Evolutionary conservation across 148 eudicot genomes (phyloP).

Genomic region (Rhododendron henanense): DNA sequence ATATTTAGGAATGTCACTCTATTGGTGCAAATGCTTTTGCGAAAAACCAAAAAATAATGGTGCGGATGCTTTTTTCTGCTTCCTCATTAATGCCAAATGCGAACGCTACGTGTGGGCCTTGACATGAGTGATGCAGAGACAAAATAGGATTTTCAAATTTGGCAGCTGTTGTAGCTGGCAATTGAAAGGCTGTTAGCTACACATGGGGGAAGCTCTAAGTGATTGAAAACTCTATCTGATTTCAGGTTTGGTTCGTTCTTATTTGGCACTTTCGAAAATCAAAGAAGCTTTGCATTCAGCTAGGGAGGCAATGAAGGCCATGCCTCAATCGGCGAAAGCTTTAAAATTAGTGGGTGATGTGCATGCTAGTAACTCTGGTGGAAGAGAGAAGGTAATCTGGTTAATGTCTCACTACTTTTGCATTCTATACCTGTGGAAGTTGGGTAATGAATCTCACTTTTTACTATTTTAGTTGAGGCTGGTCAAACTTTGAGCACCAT

Average conservation of each 20-base stretch:
- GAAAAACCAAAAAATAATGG: not conserved
- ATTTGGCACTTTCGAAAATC: conserved; percentile 80
- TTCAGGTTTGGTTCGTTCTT: conserved; percentile 86
- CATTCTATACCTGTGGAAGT: not conserved
- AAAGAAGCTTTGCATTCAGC: conserved; percentile 92
- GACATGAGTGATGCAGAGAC: not conserved
- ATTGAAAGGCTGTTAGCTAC: not conserved
- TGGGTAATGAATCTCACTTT: not conserved
- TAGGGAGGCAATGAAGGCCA: conserved; percentile 95
- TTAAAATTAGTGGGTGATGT: conserved; percentile 97
- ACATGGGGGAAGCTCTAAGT: not conserved
- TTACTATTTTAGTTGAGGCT: not conserved
- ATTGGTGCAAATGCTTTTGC: not conserved
- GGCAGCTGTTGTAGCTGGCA: not conserved
- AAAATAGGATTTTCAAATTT: not conserved
- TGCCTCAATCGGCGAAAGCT: conserved; percentile 95
- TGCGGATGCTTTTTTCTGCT: not conserved
- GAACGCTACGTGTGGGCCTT: not conserved
- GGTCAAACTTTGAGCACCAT: not conserved
- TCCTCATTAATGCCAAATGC: not conserved
- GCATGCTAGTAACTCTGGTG: conserved; percentile 80
- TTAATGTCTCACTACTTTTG: not conserved
- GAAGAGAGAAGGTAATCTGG: conserved; percentile 77
- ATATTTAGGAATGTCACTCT: not conserved
- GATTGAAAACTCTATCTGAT: not conserved